Percentiles rank a stretch among this genome's conserved stretches.
phyloP scores from a whole-genome alignment of 2,329 filamentous ascomycete species.

The Phialemonium atrogriseum region DNA sequence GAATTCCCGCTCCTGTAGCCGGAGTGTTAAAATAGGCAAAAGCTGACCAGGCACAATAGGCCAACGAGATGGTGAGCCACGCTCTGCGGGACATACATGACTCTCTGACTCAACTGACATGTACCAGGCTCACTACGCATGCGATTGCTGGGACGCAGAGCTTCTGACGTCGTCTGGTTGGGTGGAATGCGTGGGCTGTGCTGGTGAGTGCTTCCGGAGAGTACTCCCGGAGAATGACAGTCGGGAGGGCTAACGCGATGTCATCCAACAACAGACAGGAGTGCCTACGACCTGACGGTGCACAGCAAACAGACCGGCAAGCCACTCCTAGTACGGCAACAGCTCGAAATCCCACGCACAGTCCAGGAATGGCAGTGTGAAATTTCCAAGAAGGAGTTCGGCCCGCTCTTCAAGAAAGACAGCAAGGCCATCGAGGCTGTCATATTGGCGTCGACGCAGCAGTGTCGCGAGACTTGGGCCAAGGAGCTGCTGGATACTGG shows the following conservation, averaged over 20 bases:
- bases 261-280: no score
- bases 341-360: constrained; percentile 65
- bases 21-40: no score
- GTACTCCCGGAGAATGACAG: background rate
- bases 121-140: constrained; percentile 92
- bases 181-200: constrained; percentile 97
- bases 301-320: constrained; percentile 90
- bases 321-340: constrained; percentile 77
- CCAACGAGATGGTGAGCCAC: constrained; percentile 43
- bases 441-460: constrained; percentile 67
- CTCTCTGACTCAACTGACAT: no score
- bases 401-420: constrained; percentile 91
- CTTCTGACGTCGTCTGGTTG: constrained; percentile 86
- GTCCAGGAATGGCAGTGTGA: constrained; percentile 85
- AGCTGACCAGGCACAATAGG: constrained; percentile 14
- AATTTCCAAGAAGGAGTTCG: constrained; percentile 91
- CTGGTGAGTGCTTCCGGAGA: no score
- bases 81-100: no score
- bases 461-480: constrained; percentile 70
- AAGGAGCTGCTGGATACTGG: constrained; percentile 65
- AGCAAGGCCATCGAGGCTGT: constrained; percentile 77
- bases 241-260: background rate
- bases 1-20: no score
- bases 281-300: constrained; percentile 87
- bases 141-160: constrained; percentile 97